These are phyloP conservation scores for Suillus placidus DNA, from an alignment of 768 basidiomycete species.

Conservation along the genomic window DNA sequence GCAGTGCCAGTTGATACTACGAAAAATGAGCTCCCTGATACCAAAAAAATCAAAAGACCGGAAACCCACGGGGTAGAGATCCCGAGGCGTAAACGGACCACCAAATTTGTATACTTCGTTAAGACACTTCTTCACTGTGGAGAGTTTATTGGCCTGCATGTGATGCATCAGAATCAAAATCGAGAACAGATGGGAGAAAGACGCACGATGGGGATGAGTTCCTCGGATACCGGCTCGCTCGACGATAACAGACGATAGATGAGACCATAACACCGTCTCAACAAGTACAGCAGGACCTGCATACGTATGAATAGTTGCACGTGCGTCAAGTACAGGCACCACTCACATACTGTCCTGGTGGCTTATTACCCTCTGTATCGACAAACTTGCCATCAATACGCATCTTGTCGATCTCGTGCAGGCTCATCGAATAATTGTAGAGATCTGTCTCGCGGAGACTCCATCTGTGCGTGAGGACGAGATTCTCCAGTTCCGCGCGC, in stretches of 20 bases:
- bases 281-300: conserved; percentile 89
- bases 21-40: conserved; percentile 15
- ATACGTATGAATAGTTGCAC: background rate
- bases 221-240: conserved; percentile 96
- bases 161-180: conserved; percentile 6
- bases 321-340: background rate
- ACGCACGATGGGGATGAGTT: conserved; percentile 92
- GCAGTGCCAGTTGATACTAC: conserved; percentile 90
- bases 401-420: conserved; percentile 98
- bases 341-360: conserved; percentile 92
- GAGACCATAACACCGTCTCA: conserved; percentile 94
- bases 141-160: conserved; percentile 88
- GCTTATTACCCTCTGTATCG: conserved; percentile 88
- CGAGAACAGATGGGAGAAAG: conserved; percentile 10
- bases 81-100: conserved; percentile 88
- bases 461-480: conserved; percentile 97
- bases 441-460: conserved; percentile 92
- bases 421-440: conserved; percentile 89
- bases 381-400: conserved; percentile 96
- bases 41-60: conserved; percentile 4
- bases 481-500: conserved; percentile 83
- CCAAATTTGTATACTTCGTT: conserved; percentile 96
- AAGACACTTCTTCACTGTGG: conserved; percentile 94
- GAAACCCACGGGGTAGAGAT: conserved; percentile 84
- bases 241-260: conserved; percentile 93